Evolutionary conservation across 495 filamentous ascomycete species (phyloP).

Genomic region (Neurospora pannonica): DNA sequence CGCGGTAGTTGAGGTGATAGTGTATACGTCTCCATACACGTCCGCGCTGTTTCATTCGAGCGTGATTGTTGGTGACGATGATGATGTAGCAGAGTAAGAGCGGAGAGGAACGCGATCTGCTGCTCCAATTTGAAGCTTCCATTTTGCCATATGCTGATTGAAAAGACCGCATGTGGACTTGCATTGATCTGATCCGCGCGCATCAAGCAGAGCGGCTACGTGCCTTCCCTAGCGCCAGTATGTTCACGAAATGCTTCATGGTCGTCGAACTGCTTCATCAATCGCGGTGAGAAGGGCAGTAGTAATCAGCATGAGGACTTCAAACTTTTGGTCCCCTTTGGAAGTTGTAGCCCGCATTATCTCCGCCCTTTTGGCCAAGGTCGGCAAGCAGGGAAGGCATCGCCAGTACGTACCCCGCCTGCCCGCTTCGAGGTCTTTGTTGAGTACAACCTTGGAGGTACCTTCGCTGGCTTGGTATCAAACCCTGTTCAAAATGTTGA

Average conservation of each 20-base stretch:
- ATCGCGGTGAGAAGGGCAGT: not conserved
- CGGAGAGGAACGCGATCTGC: not conserved
- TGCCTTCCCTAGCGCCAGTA: not conserved
- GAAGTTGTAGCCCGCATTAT: not conserved
- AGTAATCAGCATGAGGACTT: not conserved
- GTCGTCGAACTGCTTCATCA: not conserved
- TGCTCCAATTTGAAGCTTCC: not conserved
- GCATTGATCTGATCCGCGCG: not conserved
- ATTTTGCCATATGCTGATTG: not conserved
- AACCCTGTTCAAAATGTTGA: not conserved
- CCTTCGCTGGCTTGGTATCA: not conserved
- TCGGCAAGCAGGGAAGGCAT: not conserved
- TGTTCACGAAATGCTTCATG: not conserved
- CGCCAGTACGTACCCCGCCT: not conserved
- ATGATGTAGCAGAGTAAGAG: not conserved
- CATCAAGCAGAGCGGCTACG: not conserved
- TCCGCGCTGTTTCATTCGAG: not conserved
- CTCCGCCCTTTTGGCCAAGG: not conserved
- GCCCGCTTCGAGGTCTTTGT: not conserved
- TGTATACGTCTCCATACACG: not conserved
- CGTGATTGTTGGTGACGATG: not conserved
- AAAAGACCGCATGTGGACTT: not conserved
- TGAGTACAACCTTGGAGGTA: not conserved
- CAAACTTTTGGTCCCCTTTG: not conserved
- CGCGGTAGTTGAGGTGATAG: not conserved